phyloP scores from a whole-genome alignment of 331 rosid genomes.

The Stylosanthes scabra region DNA sequence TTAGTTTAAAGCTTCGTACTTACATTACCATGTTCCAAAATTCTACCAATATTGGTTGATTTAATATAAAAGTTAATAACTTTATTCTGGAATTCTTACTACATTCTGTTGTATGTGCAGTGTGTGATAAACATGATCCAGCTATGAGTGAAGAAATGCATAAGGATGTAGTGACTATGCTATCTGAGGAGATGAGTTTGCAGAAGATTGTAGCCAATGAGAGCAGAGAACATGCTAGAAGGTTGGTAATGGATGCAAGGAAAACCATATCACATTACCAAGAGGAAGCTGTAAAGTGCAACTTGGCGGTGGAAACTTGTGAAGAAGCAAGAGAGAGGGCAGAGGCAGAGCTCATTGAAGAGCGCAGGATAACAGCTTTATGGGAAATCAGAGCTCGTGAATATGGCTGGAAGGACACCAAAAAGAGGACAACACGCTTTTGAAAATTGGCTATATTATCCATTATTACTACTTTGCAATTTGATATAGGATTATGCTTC shows the following conservation, averaged over 20 bases:
- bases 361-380: constrained; percentile 53
- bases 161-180: constrained; percentile 54
- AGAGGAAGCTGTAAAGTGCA: constrained; percentile 72
- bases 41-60: no score
- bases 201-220: constrained; percentile 58
- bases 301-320: constrained; percentile 52
- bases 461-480: no score
- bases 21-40: no score
- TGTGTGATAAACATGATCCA: constrained; percentile 58
- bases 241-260: constrained; percentile 40
- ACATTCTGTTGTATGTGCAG: constrained; percentile 46
- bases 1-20: no score
- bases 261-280: constrained; percentile 51
- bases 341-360: constrained; percentile 59
- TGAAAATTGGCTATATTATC: background rate
- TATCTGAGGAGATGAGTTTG: constrained; percentile 64
- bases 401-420: constrained; percentile 53
- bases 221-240: constrained; percentile 49
- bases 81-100: no score
- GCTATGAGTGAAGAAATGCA: constrained; percentile 55
- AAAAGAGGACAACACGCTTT: constrained; percentile 8
- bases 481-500: constrained; percentile 13
- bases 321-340: constrained; percentile 78
- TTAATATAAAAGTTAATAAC: no score
- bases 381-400: constrained; percentile 74